These are phyloP conservation scores for Calycina herbarum DNA, from an alignment of 2,329 filamentous ascomycete species.

Conservation along the genomic window DNA sequence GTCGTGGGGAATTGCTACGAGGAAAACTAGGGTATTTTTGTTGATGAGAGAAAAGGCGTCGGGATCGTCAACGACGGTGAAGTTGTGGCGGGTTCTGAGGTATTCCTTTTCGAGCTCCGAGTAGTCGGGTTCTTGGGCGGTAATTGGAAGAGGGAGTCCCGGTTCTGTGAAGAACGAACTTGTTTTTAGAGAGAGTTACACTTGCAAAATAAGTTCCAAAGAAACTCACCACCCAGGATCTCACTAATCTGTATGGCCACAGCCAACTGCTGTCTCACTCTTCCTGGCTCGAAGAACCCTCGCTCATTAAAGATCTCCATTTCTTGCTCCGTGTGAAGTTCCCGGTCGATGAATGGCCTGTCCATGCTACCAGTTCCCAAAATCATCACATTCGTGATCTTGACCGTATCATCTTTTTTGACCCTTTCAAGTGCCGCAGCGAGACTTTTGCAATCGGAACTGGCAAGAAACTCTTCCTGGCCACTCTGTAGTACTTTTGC, in stretches of 20 bases:
- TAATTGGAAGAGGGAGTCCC: background rate
- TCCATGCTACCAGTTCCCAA: background rate
- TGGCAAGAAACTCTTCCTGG: background rate
- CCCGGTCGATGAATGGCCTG: background rate
- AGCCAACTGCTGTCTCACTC: background rate
- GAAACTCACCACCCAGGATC: background rate
- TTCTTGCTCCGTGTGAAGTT: background rate
- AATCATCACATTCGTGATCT: background rate
- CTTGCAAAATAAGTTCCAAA: background rate
- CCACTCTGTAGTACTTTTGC: background rate
- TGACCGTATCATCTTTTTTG: background rate
- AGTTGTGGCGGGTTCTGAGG: background rate
- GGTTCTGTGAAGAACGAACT: background rate
- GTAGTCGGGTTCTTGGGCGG: background rate
- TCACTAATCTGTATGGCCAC: background rate
- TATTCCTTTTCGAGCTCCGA: background rate
- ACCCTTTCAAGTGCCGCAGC: background rate
- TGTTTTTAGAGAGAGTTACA: too few relatives aligned
- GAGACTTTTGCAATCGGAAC: background rate
- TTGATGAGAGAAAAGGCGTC: background rate
- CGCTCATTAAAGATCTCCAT: background rate
- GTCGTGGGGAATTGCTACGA: background rate
- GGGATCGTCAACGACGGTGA: background rate
- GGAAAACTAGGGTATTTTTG: background rate
- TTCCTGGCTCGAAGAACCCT: background rate